phyloP scores from a whole-genome alignment of 352 stramenopile species.

The Phytophthora idaei region DNA sequence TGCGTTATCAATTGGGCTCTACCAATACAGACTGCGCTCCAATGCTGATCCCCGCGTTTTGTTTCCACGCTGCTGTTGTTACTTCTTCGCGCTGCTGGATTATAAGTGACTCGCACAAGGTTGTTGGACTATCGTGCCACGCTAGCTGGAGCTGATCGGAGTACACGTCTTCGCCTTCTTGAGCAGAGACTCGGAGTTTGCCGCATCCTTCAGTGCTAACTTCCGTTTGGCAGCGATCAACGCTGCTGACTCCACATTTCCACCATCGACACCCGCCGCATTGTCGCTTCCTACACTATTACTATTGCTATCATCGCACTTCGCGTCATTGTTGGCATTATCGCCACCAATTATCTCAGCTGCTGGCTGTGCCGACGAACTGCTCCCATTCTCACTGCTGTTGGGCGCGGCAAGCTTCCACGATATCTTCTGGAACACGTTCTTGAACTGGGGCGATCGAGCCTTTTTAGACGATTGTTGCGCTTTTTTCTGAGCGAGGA shows the following conservation, averaged over 20 bases:
- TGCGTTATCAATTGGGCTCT: constrained; percentile 41
- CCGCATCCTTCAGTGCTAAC: constrained; percentile 57
- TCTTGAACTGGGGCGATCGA: constrained; percentile 71
- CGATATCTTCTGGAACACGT: constrained; percentile 81
- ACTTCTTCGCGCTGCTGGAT: constrained; percentile 31
- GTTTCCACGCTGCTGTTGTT: constrained; percentile 22
- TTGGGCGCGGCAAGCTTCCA: constrained; percentile 52
- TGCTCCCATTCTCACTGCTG: constrained; percentile 19
- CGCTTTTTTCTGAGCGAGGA: constrained; percentile 54
- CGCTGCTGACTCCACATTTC: constrained; percentile 18
- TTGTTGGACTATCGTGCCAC: constrained; percentile 11
- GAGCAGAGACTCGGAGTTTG: constrained; percentile 61
- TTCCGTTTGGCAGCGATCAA: constrained; percentile 61
- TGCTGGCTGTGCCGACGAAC: constrained; percentile 5
- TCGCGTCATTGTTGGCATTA: constrained; percentile 14
- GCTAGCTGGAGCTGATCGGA: constrained; percentile 71
- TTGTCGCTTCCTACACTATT: constrained; percentile 37
- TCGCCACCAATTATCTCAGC: constrained; percentile 9
- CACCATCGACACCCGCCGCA: constrained; percentile 15
- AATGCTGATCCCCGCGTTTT: constrained; percentile 20
- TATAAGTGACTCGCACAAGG: constrained; percentile 27
- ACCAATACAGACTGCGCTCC: constrained; percentile 37
- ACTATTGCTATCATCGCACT: constrained; percentile 35
- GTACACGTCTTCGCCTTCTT: constrained; percentile 80
- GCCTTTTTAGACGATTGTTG: constrained; percentile 37